Evolutionary conservation across 805 yeast species (phyloP).

Genomic region (Hanseniaspora clermontiae): DNA sequence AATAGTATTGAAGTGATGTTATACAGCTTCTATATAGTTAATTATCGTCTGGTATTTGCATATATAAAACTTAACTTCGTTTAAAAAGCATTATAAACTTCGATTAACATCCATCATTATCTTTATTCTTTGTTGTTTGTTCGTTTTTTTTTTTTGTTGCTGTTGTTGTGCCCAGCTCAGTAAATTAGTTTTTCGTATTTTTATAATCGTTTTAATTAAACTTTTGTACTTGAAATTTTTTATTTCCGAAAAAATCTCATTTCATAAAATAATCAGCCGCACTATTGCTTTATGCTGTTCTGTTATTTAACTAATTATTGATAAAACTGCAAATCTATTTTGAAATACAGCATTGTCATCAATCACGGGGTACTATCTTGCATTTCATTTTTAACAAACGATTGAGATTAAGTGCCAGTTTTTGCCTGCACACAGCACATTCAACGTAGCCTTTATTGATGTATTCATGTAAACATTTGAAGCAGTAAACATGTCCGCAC

Average conservation of each 20-base stretch:
- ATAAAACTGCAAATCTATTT: too few species aligned
- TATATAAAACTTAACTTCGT: too few species aligned
- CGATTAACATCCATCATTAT: too few species aligned
- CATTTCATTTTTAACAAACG: conserved; percentile 27
- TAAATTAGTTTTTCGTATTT: background rate
- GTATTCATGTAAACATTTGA: conserved; percentile 38
- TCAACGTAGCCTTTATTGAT: conserved; percentile 26
- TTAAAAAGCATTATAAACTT: too few species aligned
- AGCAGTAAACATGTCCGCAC: conserved; percentile 49
- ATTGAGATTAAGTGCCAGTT: conserved; percentile 26
- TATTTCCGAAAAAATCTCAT: background rate
- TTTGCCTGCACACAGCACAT: conserved; percentile 34
- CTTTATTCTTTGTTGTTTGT: background rate
- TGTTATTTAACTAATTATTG: too few species aligned
- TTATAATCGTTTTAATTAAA: background rate
- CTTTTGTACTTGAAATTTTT: background rate
- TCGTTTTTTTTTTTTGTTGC: background rate
- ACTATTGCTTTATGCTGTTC: background rate
- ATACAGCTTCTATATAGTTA: background rate
- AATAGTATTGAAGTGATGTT: background rate
- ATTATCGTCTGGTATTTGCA: background rate
- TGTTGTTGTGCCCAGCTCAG: too few species aligned
- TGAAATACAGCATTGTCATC: background rate
- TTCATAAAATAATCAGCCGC: background rate
- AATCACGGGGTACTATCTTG: conserved; percentile 12